Evolutionary conservation across 2,329 filamentous ascomycete species (phyloP).

Genomic region (Lachnellula arida): DNA sequence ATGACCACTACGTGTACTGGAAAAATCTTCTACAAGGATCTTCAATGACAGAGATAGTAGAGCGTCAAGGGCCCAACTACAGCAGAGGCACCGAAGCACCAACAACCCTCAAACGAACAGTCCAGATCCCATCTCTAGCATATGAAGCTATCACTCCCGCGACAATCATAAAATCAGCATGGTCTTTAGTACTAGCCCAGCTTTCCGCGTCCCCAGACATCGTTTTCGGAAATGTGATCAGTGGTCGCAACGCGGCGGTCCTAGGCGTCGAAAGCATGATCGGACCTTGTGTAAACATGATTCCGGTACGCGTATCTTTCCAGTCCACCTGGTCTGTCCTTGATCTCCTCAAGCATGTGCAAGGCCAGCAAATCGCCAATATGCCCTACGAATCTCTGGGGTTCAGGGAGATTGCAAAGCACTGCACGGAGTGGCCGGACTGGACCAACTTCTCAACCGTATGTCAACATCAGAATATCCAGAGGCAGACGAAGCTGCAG

Average conservation of each 20-base stretch:
- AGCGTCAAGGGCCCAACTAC: constrained; percentile 7
- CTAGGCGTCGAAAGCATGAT: constrained; percentile 37
- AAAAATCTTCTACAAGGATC: constrained; percentile 37
- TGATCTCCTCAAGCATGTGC: constrained; percentile 9
- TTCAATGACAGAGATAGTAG: constrained; percentile 21
- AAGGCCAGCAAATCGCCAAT: constrained; percentile 8
- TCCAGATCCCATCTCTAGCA: constrained; percentile 2
- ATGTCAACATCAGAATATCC: constrained; percentile 18
- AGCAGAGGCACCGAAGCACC: constrained; percentile 2
- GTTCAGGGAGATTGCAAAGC: constrained; percentile 13
- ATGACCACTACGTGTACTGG: constrained; percentile 38
- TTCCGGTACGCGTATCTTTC: constrained; percentile 34
- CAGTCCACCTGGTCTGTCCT: constrained; percentile 4
- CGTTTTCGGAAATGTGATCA: constrained; percentile 13
- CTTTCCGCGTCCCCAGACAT: constrained; percentile 23
- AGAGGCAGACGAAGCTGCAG: background rate
- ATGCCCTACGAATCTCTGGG: constrained; percentile 18
- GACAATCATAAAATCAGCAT: constrained; percentile 39
- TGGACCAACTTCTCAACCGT: constrained; percentile 14
- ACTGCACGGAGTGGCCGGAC: constrained; percentile 15
- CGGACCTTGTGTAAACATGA: constrained; percentile 39
- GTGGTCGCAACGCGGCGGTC: constrained; percentile 11
- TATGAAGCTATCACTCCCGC: constrained; percentile 37
- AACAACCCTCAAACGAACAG: constrained; percentile 6
- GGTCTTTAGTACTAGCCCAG: constrained; percentile 38